Evolutionary conservation across 2,329 filamentous ascomycete species (phyloP), one percentile per base, ranked within the genome.

Genomic region (Botrytis sinoallii): DNA sequence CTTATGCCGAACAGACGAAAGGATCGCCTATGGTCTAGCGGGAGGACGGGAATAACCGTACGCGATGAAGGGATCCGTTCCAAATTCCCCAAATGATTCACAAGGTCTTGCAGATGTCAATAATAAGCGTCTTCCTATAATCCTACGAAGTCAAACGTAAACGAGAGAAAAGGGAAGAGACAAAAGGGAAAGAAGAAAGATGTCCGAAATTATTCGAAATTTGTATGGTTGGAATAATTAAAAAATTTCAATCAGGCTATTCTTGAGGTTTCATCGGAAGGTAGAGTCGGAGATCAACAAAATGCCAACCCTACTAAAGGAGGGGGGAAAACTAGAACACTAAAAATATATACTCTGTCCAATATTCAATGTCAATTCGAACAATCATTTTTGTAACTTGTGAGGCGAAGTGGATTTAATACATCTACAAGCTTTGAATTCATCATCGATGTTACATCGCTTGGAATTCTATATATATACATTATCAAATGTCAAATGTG

Each of bases 21-120:
- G 38, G 46, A 46, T 59, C 38, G 57, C 18, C 64, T 55, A 68
- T 29, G 44, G n/a, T 7, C 52, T 3, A 57, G 71, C 66, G 71
- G 71, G 71, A 73, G 72, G 70, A 69, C 77, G 76, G 76, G 65
- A 75, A 70, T 76, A 68, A 68, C 71, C 52, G 63, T 72, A 60
- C 65, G 71, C 64, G 48, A 72, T 69, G 66, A 69, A 69, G 66
- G 48, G 66, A 48, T 42, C 63, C 70, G 61, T 66, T 75, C 75
- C 65, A 74, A 48, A 74, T 74, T 67, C 48, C 63, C 46, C 59
- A 72, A 42, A 46, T 14, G 22, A 38, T 29, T 46, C 10, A 32
- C n/a, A 69, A 22, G 48, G 10, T n/a, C 29, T 38, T 40, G 35
- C 65, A 57, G 29, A 22, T 46, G n/a, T 32, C 60, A 71, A 55